Evolutionary conservation across 257 asterid species (phyloP), one percentile per base, ranked within the genome.

Genomic region (Cinchona pubescens): DNA sequence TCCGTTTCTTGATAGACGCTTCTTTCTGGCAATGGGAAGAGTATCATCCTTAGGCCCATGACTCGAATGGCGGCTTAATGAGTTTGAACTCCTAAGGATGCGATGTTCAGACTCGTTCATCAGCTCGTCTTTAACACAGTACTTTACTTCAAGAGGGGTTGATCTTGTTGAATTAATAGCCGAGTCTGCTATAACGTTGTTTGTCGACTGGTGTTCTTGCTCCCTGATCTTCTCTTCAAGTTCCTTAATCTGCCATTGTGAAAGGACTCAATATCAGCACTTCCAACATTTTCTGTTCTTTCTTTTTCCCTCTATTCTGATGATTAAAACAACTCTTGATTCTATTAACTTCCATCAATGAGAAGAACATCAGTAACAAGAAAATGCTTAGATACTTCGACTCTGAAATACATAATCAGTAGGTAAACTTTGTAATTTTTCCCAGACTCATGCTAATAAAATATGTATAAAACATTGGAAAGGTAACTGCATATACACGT

Each of bases 201-300:
- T 63, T 69, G 81, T 82, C 42, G 86, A 76, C 79, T 85, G 90
- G 55, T 85, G 91, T 83, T 88, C 94, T 82, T 87, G 90, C 78
- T 87, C 97, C 83, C 76, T 80, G 66, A 92, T 49, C 83, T 85
- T 88, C 45, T 88, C 96, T 82, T 91, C 93, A 4, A 91, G 92
- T 80, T 90, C 96, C 83, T 87, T 88, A 32, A 88, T 85, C 99
- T 92, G 85, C n/a, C 70, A 82, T 21, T 55, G 7, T 9, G 37
- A 16, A 58, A 30, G 25, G 46, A 66, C 13, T 2, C 40, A 1
- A 8, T 56, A 43, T 32, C 48, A 27, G 53, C 71, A 40, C 71
- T 40, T 40, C 29, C 43, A 30, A 14, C 23, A 9, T 46, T 46
- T 46, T 46, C 51, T 40, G 45, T 59, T 25, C 4, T 8, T 23